Evolutionary conservation across 495 filamentous ascomycete species (phyloP), one percentile per base, ranked within the genome.

Genomic region (Trichoderma parareesei): DNA sequence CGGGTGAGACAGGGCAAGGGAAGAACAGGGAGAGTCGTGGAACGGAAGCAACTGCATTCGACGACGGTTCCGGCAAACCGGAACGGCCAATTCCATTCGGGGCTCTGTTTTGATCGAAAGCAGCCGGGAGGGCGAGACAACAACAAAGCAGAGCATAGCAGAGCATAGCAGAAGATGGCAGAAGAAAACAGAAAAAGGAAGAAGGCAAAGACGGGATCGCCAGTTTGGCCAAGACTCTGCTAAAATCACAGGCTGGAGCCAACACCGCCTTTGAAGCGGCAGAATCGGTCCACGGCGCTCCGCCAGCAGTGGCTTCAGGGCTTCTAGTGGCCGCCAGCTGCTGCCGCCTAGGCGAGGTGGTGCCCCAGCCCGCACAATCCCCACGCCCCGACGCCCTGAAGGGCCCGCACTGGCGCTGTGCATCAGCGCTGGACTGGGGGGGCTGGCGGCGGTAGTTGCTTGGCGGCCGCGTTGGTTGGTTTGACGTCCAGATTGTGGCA

Each of bases 371-470:
- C 46, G 46, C 46, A 46, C 5, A 18, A 18, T 18, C 46, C 46
- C 46, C 46, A 49, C 46, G 46, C 16, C 5, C 46, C 18, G n/a
- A 41, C 40, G 40, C 40, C 40, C 40, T 41, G 40, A 7, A 11
- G 40, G 6, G 6, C 6, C 40, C 40, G 6, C 40, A 41, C 40
- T 41, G 40, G 40, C 40, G 40, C 53, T 18, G 11, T 37, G 53
- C 53, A 37, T 57, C 53, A 57, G 27, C 46, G 46, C 46, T 20
- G 46, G 46, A 4, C 14, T 18, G n/a, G 16, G n/a, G 16, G 27
- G 11, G 16, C 53, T 57, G 35, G 53, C 53, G 37, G 53, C 53
- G 27, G 27, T 57, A 57, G 53, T 27, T 57, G 27, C 53, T 57
- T 57, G 53, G 53, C 53, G 53, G 16, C 42, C 44, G 44, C 44